Percentiles rank a stretch among this genome's conserved stretches.
phyloP scores from a whole-genome alignment of 164 flowering plant genomes.

The Protea cynaroides region DNA sequence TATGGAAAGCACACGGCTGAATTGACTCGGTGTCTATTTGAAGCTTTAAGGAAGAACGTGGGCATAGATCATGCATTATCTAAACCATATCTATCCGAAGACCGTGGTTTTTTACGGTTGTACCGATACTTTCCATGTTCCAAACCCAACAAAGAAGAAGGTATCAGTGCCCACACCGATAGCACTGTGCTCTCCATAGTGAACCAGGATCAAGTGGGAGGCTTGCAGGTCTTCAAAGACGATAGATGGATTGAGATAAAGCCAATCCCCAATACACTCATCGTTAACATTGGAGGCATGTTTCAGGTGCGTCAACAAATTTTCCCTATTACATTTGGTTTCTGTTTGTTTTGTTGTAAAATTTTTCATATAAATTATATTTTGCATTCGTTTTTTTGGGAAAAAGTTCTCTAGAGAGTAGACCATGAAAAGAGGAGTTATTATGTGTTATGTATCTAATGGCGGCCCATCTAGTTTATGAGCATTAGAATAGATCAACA shows the following conservation, averaged over 20 bases:
- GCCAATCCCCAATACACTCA: slow-evolving; percentile 38
- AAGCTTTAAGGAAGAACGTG: slow-evolving; percentile 30
- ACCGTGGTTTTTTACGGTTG: slow-evolving; percentile 38
- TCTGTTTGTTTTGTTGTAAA: too few species aligned
- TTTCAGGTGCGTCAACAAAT: slow-evolving; percentile 68
- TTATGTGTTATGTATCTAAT: too few species aligned
- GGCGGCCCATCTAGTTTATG: too few species aligned
- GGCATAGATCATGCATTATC: slow-evolving; percentile 12
- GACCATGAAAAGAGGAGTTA: too few species aligned
- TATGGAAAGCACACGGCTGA: slow-evolving; percentile 44
- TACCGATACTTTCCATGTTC: slow-evolving; percentile 42
- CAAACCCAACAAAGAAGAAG: slow-evolving; percentile 9
- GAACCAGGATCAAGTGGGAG: slow-evolving; percentile 49
- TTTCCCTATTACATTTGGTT: too few species aligned
- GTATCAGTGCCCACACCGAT: slow-evolving; percentile 59
- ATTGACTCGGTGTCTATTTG: slow-evolving; percentile 34
- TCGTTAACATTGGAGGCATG: slow-evolving; percentile 79
- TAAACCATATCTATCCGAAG: slow-evolving; percentile 22
- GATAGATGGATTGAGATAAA: slow-evolving; percentile 36
- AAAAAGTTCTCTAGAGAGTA: too few species aligned
- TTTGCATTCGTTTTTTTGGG: too few species aligned
- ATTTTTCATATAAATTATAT: too few species aligned
- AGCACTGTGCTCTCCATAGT: slow-evolving; percentile 61
- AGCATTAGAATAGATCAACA: too few species aligned
- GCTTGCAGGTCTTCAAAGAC: slow-evolving; percentile 52